Evolutionary conservation across 805 yeast species (phyloP), one percentile per base, ranked within the genome.

Genomic region (Ogataea nitratoaversa): DNA sequence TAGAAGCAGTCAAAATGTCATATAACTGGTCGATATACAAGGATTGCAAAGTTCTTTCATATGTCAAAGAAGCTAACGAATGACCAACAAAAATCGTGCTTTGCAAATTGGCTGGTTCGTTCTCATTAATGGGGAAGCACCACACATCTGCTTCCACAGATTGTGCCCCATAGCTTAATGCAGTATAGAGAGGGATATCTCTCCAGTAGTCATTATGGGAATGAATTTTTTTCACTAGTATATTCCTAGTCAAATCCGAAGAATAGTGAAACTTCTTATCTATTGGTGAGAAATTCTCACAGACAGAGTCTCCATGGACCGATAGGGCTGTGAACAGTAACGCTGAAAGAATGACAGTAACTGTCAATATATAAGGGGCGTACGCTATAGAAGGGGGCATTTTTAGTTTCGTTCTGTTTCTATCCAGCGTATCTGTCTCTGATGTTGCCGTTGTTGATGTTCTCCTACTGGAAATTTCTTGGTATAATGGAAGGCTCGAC

Each of bases 181-280:
- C 79, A 37, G 68, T 72, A 33, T 66, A 53, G 5, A 75, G 56
- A 4, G 80, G 79, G 5, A 49, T 53, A 5, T 52, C 50, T 38
- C 80, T 51, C 77, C 79, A 75, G 52, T 76, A 76, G 49, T 75
- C 80, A 42, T 76, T 75, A 51, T 75, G 80, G 2, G 78, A 70
- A 47, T 75, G 80, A 13, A 74, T 60, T 5, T 37, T 19, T 68
- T 67, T 70, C 38, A 65, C 58, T 32, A 64, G 56, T 2, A 70
- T 67, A 32, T 69, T 68, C 37, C 66, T 46, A 11, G 64, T 66
- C 28, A 63, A 20, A 32, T 41, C 44, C 47, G 14, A 51, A 41
- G 43, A 67, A 67, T 19, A 54, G 36, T 28, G 49, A 5, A 27
- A n/a, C 16, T 19, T 20, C 14, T 29, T 29, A 8, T 27, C n/a